Conservation (phyloP, 441 rosid genomes). For the Adansonia madagascariensis region DNA sequence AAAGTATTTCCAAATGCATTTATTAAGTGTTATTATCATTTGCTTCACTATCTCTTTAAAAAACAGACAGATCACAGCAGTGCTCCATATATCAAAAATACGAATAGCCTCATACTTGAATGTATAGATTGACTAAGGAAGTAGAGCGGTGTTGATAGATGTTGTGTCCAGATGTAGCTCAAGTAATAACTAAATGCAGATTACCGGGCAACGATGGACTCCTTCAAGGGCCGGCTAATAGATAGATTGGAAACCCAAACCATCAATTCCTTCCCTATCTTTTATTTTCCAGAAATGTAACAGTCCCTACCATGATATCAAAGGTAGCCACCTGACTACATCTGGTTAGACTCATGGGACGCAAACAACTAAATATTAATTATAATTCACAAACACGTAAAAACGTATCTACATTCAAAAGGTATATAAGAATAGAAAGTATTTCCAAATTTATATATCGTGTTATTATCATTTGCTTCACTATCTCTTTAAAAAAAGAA, state of each 20-base stretch:
- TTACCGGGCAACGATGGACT: slow-evolving; percentile 61
- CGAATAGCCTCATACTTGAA: not conserved
- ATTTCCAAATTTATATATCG: not conserved
- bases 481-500: not conserved
- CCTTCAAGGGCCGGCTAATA: slow-evolving; percentile 37
- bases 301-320: slow-evolving; percentile 36
- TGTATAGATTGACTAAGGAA: not conserved
- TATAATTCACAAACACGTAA: not conserved
- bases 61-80: not conserved
- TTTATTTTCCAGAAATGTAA: slow-evolving; percentile 49
- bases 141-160: slow-evolving; percentile 15
- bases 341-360: slow-evolving; percentile 35
- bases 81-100: not conserved
- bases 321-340: slow-evolving; percentile 47
- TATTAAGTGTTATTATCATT: not conserved
- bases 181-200: slow-evolving; percentile 41
- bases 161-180: slow-evolving; percentile 74
- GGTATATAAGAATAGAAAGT: not conserved
- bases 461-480: not conserved
- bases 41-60: not conserved
- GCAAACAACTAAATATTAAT: not conserved
- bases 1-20: not conserved
- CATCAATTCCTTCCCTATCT: slow-evolving; percentile 24
- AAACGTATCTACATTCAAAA: not conserved
- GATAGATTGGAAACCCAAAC: slow-evolving; percentile 40